Conservation (phyloP, 2,329 filamentous ascomycete genomes). For the Aspergillus ruber region DNA sequence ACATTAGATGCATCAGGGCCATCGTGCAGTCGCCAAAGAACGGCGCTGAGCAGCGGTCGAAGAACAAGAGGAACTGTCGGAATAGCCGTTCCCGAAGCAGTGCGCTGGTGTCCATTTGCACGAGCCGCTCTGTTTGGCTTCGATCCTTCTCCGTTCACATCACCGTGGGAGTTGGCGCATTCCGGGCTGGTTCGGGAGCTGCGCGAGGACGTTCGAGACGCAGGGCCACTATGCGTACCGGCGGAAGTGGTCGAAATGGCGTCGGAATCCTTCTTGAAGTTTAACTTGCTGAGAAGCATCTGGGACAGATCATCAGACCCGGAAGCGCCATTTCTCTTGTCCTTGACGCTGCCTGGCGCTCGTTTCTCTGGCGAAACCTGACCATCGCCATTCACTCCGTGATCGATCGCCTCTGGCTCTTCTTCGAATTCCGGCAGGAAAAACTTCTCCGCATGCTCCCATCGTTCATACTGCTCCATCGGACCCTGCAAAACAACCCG, state of each 20-base stretch:
- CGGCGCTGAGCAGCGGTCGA: slow-evolving; percentile 39
- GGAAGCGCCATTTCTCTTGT: slow-evolving; percentile 16
- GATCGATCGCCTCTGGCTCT: slow-evolving; percentile 23
- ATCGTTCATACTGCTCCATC: slow-evolving; percentile 44
- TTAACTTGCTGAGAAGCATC: slow-evolving; percentile 43
- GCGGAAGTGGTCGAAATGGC: slow-evolving; percentile 35
- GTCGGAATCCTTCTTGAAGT: slow-evolving; percentile 40
- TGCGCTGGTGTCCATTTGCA: slow-evolving; percentile 24
- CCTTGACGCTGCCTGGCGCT: slow-evolving; percentile 12
- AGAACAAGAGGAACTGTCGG: slow-evolving; percentile 34
- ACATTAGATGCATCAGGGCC: slow-evolving; percentile 26
- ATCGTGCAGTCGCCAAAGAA: slow-evolving; percentile 41
- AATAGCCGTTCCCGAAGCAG: slow-evolving; percentile 27
- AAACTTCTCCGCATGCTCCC: slow-evolving; percentile 42
- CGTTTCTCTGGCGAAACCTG: slow-evolving; percentile 12
- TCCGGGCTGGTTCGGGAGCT: slow-evolving; percentile 43
- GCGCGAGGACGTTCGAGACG: slow-evolving; percentile 38
- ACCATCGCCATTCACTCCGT: slow-evolving; percentile 11
- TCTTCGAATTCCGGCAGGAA: slow-evolving; percentile 40
- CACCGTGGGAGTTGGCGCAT: slow-evolving; percentile 24
- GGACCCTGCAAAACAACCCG: slow-evolving; percentile 43
- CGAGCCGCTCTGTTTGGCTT: slow-evolving; percentile 17
- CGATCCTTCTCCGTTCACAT: slow-evolving; percentile 14
- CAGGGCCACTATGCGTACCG: slow-evolving; percentile 37
- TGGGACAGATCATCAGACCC: slow-evolving; percentile 37